Percentiles rank a stretch among this genome's conserved stretches.
Evolutionary conservation across 2,329 filamentous ascomycete genomes (phyloP).

Genomic region (Aspergillus sojae): DNA sequence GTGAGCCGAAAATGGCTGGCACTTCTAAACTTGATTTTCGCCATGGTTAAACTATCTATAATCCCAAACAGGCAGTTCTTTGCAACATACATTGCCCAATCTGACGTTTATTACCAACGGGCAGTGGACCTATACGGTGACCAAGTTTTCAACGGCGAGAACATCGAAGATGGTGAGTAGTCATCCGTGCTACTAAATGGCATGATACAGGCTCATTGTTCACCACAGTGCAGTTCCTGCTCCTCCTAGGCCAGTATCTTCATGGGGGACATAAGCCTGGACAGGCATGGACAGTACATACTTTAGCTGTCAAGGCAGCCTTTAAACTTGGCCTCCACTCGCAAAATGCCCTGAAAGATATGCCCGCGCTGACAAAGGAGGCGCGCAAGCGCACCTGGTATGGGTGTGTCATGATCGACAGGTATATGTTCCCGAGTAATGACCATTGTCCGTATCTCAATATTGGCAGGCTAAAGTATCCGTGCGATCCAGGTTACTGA

Average conservation of each 20-base stretch:
- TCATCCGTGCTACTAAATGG: neutral
- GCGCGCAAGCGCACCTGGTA: conserved; percentile 52
- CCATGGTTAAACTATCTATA: conserved; percentile 19
- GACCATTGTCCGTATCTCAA: fast-evolving
- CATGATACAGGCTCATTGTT: neutral
- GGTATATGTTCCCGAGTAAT: conserved; percentile 31
- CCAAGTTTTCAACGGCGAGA: neutral
- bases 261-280: neutral
- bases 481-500: conserved; percentile 41
- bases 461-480: neutral
- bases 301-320: neutral
- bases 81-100: neutral
- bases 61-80: neutral
- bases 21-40: conserved; percentile 33
- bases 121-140: neutral
- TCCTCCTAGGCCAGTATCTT: neutral
- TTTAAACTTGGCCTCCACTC: neutral
- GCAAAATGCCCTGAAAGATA: neutral
- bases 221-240: neutral
- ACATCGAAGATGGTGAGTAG: neutral
- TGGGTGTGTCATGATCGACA: conserved; percentile 52
- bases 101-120: neutral
- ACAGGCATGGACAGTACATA: neutral
- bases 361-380: neutral
- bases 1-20: conserved; percentile 36